phyloP scores from a whole-genome alignment of 2,329 filamentous ascomycete species.

The Alternaria brassicae region DNA sequence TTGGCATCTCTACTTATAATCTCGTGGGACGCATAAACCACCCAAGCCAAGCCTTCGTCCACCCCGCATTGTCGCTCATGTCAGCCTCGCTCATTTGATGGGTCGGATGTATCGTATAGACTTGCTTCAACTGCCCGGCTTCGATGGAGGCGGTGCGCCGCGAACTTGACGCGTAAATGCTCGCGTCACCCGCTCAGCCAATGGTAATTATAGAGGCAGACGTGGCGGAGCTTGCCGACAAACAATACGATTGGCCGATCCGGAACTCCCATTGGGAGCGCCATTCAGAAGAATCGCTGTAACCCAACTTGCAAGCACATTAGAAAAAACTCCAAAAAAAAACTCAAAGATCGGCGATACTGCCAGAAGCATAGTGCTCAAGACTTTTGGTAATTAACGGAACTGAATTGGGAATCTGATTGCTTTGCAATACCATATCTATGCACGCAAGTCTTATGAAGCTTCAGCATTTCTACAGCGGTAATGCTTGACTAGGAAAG shows the following conservation, averaged over 20 bases:
- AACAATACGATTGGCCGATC: slow-evolving; percentile 1
- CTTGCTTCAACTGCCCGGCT: neutral
- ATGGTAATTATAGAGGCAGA: slow-evolving; percentile 12
- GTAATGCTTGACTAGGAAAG: too few relatives aligned
- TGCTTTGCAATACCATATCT: neutral
- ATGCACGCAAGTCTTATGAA: neutral
- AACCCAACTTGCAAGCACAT: neutral
- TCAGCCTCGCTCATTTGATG: neutral
- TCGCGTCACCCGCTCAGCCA: slow-evolving; percentile 5
- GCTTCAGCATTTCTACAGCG: neutral
- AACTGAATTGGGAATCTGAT: neutral
- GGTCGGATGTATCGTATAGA: neutral
- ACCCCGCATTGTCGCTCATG: neutral
- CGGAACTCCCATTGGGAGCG: neutral
- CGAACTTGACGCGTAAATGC: slow-evolving; percentile 1
- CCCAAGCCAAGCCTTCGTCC: neutral
- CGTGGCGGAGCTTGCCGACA: slow-evolving; percentile 5
- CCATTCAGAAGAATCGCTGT: neutral
- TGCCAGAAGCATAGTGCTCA: neutral
- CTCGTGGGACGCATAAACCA: neutral
- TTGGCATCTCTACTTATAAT: neutral
- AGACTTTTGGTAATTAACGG: neutral
- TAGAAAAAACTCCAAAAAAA: too few relatives aligned
- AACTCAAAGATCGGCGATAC: neutral
- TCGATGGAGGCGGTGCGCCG: slow-evolving; percentile 1